Evolutionary conservation across 2,329 filamentous ascomycete genomes (phyloP), one percentile per base, ranked within the genome.

Genomic region (Nothophoma quercina): DNA sequence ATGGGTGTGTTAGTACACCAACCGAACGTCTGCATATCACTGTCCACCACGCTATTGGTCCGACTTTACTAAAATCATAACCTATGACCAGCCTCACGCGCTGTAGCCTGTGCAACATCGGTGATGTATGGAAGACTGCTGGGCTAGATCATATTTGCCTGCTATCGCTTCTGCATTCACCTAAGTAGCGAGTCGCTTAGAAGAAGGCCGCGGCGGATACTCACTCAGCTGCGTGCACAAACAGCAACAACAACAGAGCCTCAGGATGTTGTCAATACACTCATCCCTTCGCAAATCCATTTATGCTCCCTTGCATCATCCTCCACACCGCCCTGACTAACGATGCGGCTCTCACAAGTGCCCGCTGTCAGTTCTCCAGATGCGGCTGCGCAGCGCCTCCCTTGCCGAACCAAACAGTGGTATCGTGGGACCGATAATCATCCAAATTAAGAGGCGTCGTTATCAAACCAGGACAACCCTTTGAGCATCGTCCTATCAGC

Each of bases 361-460:
- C 56, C 58, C 58, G 60, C 57, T 55, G 56, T 59, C 53, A 56
- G 15, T 55, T 42, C 56, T 34, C 41, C 41, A 46, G 48, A 13
- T 40, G 34, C 47, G 47, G 47, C 47, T 43, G 48, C 48, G 41
- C 48, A 46, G 40, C 48, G 48, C 56, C 51, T 55, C 54, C 42
- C 28, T 55, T 50, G 43, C 51, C 48, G 30, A 36, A 49, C 39
- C 46, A 42, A 47, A 40, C 18, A 41, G 25, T 36, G 23, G 21
- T 15, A 26, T 51, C 29, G 49, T 45, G 35, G 35, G 16, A 45
- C 48, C 35, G 29, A 39, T 19, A 9, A 40, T 22, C 33, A 38
- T 44, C 44, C 42, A 62, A 50, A 62, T 60, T 58, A 63, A 55
- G 58, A 58, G 58, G 59, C 61, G 61, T 58, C 40, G 29, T 47